Percentiles rank a stretch among this genome's conserved stretches.
These are phyloP conservation scores for Raffaelea arxii DNA, from an alignment of 2,329 filamentous ascomycete species.

Conservation along the genomic window DNA sequence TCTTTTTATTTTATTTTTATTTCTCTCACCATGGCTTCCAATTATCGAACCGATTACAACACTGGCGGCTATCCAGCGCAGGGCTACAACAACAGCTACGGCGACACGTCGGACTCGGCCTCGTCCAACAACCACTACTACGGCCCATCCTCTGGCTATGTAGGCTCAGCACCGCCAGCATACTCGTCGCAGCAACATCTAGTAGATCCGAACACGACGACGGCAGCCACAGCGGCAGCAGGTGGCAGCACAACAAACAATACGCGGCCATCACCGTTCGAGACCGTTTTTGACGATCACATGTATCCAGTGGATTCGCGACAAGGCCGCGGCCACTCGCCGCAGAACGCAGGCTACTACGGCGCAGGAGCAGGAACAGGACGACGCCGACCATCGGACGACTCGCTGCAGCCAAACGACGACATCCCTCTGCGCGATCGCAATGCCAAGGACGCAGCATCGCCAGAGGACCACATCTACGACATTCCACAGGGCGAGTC, in stretches of 20 bases:
- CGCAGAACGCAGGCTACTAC: slow-evolving; percentile 50
- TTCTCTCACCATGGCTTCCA: slow-evolving; percentile 16
- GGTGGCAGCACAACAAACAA: slow-evolving; percentile 9
- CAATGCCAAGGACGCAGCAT: slow-evolving; percentile 31
- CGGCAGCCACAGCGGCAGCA: slow-evolving; percentile 9
- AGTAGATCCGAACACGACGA: slow-evolving; percentile 15
- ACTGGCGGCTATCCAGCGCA: slow-evolving; percentile 16
- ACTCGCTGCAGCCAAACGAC: slow-evolving; percentile 28
- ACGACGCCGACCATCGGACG: slow-evolving; percentile 27
- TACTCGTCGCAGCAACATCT: slow-evolving; percentile 25
- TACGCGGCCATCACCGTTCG: slow-evolving; percentile 37
- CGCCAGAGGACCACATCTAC: slow-evolving; percentile 53
- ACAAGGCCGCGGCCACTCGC: no score
- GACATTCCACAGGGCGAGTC: slow-evolving; percentile 33
- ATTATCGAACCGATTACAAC: slow-evolving; percentile 28
- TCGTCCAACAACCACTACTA: slow-evolving; percentile 19
- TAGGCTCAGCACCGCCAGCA: slow-evolving; percentile 18
- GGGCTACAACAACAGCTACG: slow-evolving; percentile 6
- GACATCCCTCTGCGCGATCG: slow-evolving; percentile 49
- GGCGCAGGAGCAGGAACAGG: no score
- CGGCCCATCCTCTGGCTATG: slow-evolving; percentile 13
- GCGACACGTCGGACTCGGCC: not conserved
- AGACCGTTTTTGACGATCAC: slow-evolving; percentile 59
- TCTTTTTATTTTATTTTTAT: not conserved
- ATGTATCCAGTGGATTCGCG: slow-evolving; percentile 48